Conservation (phyloP, 805 yeast species). For the Kuraishia borneana region DNA sequence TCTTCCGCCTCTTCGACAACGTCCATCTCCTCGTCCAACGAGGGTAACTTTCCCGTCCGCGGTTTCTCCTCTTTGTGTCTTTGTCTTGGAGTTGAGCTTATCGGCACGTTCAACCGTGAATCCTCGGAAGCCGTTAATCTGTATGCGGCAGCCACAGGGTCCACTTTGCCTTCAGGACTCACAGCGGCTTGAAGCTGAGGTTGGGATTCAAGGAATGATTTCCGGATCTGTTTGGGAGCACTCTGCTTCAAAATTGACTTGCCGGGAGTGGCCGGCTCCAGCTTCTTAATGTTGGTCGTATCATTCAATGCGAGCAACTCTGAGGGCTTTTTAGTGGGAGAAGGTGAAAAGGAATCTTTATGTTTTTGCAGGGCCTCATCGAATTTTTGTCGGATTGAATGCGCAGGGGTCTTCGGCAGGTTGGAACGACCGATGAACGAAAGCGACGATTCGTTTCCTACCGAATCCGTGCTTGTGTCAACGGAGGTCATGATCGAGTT, state of each 20-base stretch:
- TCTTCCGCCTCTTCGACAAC: background rate
- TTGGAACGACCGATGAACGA: too few relatives aligned
- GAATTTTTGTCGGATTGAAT: conserved; percentile 3
- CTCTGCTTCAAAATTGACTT: conserved; percentile 1
- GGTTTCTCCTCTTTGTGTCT: background rate
- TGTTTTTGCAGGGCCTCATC: background rate
- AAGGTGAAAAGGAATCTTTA: background rate
- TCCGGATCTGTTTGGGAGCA: background rate
- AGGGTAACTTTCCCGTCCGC: background rate
- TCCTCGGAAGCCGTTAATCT: conserved; percentile 25
- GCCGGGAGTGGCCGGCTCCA: background rate
- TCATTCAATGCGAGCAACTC: too few relatives aligned
- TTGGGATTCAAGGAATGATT: background rate
- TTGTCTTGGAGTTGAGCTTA: background rate
- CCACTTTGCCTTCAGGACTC: conserved; percentile 14
- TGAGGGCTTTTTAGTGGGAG: background rate
- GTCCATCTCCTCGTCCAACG: background rate
- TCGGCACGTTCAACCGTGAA: background rate
- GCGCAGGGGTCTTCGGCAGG: too few relatives aligned
- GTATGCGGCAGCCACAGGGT: conserved; percentile 21
- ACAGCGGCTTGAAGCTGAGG: conserved; percentile 13
- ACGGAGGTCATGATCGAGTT: too few relatives aligned
- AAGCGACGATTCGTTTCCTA: too few relatives aligned
- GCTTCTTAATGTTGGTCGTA: background rate
- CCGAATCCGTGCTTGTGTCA: too few relatives aligned